Conservation (phyloP, 306 rosid species). For the Trifolium repens region DNA sequence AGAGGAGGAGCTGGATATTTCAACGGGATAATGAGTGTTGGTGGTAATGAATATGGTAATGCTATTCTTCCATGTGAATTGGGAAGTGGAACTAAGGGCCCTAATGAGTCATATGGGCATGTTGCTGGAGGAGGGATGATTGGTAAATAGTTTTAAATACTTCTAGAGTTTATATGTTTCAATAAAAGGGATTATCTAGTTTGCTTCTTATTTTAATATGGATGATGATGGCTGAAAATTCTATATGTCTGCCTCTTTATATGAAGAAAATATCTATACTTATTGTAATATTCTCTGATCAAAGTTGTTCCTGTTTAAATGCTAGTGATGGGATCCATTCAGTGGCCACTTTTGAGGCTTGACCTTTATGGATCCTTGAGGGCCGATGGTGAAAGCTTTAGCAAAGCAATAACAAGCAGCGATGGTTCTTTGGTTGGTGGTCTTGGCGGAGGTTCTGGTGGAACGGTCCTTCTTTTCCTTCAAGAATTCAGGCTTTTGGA, state of each 20-base stretch:
- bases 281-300: slow-evolving; percentile 29
- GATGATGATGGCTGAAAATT: slow-evolving; percentile 39
- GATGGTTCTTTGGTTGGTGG: slow-evolving; percentile 81
- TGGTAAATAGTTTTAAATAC: slow-evolving; percentile 58
- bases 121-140: slow-evolving; percentile 96
- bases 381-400: slow-evolving; percentile 92
- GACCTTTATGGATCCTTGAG: slow-evolving; percentile 80
- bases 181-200: slow-evolving; percentile 25
- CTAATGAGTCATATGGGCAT: slow-evolving; percentile 64
- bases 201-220: slow-evolving; percentile 32
- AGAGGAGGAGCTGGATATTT: slow-evolving; percentile 94
- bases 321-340: slow-evolving; percentile 90
- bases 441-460: slow-evolving; percentile 97
- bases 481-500: slow-evolving; percentile 78
- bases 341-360: slow-evolving; percentile 88
- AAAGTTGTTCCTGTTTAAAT: slow-evolving; percentile 41
- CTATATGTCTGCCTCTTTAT: slow-evolving; percentile 34
- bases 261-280: slow-evolving; percentile 32
- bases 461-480: slow-evolving; percentile 96
- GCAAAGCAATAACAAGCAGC: slow-evolving; percentile 51
- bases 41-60: slow-evolving; percentile 88
- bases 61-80: slow-evolving; percentile 94
- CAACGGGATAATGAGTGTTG: slow-evolving; percentile 75
- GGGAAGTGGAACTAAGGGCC: slow-evolving; percentile 97
- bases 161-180: slow-evolving; percentile 15